Base-by-base conservation (phyloP, 1,284 basidiomycete genomes). In the Caloboletus inedulis region DNA sequence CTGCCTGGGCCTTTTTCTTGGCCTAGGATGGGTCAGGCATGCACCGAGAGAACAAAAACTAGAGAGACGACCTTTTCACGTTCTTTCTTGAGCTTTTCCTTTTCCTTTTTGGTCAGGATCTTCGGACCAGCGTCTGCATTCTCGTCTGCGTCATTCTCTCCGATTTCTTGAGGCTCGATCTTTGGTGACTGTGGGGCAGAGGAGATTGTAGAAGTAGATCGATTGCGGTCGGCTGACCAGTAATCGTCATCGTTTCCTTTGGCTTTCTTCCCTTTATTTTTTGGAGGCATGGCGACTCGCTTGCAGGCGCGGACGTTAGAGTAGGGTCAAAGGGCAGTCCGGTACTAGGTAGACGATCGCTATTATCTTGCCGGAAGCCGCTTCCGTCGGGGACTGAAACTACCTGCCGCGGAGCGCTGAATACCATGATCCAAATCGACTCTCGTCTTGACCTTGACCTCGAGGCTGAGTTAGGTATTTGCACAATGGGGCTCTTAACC, bases 1-100 rank as follows among this genome's bases (percentile, higher is more conserved):
- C 91, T 16, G 88, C 88, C 70, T 94, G 91, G 10, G 89, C 91
- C 70, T 96, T 96, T 77, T 96, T 98, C 79, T 94, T 96, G 0
- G 91, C 93, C 91, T 94, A 65, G 4, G 42, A 43, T 23, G 53
- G 47, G 52, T 51, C 55, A 59, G 51, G 35, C 29, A 34, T 51
- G 39, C 19, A 53, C 42, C 21, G 9, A 34, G 42, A 44, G 46
- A 30, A 25, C 25, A 51, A 43, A 41, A 10, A 25, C 0, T 46
- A 43, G 41, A 10, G 49, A 50, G 51, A 68, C 33, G 47, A 86
- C 91, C 85, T 95, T 95, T 75, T 96, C 93, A 53, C 84, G 82
- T 72, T 96, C 94, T 72, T 96, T 96, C 82, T 96, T 96, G 55
- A 94, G 74, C 65, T 86, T 88, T 69, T 96, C 91, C 74, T 96